A percentile compares a stretch with the other conserved stretches of the same genome.
Evolutionary conservation across 495 filamentous ascomycete species (phyloP).

Genomic region (Ramalina peruviana): DNA sequence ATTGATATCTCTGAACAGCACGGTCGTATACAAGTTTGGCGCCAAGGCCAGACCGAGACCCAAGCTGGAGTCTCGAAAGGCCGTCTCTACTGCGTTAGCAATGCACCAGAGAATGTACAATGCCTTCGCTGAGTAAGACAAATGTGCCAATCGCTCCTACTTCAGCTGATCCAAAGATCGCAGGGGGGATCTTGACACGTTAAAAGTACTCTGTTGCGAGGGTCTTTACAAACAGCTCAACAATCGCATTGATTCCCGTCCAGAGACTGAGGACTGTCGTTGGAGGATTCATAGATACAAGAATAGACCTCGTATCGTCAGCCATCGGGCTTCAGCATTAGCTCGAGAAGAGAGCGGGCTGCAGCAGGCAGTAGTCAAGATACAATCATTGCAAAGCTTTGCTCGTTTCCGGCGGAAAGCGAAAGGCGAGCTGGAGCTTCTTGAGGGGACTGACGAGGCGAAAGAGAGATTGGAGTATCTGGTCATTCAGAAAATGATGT

Average conservation of each 20-base stretch:
- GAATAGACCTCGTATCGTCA: constrained; percentile 39
- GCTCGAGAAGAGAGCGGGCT: constrained; percentile 34
- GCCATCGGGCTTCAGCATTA: constrained; percentile 41
- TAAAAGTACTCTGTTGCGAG: constrained; percentile 45
- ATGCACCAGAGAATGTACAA: constrained; percentile 58
- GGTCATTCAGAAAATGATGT: constrained; percentile 51
- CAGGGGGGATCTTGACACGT: constrained; percentile 42
- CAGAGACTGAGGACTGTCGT: constrained; percentile 31
- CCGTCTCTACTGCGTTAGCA: constrained; percentile 37
- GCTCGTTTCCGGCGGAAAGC: constrained; percentile 20
- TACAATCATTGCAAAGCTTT: constrained; percentile 53
- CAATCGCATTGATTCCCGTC: constrained; percentile 41
- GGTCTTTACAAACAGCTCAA: constrained; percentile 44
- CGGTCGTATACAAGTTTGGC: constrained; percentile 26
- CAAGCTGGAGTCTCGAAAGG: constrained; percentile 26
- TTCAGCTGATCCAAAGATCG: background rate
- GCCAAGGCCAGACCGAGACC: constrained; percentile 32
- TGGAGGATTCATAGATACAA: constrained; percentile 49
- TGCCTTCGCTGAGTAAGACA: constrained; percentile 39
- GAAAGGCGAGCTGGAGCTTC: constrained; percentile 18
- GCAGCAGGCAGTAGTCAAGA: constrained; percentile 59
- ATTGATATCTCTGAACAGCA: constrained; percentile 8
- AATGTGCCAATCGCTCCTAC: background rate
- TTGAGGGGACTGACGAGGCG: constrained; percentile 35
- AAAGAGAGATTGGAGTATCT: constrained; percentile 62